Percentiles rank a stretch among this genome's conserved stretches.
Evolutionary conservation across 345 rosid species (phyloP).

Genomic region (Eucalyptus polyanthemos): DNA sequence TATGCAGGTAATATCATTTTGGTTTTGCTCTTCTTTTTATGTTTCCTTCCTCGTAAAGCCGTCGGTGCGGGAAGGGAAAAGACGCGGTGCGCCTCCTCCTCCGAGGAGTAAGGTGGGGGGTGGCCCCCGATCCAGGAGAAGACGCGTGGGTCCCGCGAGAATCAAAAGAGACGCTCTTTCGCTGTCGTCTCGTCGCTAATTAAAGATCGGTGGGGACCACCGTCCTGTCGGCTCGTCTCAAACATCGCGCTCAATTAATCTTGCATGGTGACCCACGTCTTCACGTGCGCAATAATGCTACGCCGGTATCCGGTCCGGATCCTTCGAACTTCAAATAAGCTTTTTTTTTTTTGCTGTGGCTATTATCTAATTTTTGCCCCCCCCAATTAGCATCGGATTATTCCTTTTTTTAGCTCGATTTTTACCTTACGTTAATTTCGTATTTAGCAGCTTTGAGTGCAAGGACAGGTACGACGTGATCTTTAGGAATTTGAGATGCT

Average conservation of each 20-base stretch:
- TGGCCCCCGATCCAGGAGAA: background rate
- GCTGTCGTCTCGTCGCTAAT: background rate
- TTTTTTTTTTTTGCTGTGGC: background rate
- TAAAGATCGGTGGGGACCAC: background rate
- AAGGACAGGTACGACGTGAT: background rate
- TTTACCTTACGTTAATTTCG: background rate
- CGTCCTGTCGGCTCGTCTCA: background rate
- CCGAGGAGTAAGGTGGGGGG: background rate
- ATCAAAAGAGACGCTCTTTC: background rate
- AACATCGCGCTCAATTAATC: background rate
- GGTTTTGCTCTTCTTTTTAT: background rate
- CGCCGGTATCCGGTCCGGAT: background rate
- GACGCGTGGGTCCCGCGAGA: background rate
- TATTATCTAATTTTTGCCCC: background rate
- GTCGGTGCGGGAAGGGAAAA: background rate
- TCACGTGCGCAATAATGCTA: background rate
- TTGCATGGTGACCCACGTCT: background rate
- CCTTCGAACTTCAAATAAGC: background rate
- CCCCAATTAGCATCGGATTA: background rate
- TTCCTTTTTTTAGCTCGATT: background rate
- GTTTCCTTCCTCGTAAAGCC: background rate
- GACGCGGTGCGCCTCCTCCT: background rate
- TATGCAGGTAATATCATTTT: background rate
- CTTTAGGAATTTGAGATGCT: background rate
- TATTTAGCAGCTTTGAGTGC: background rate